Conservation (phyloP, 179 eudicot species). For the Carnegiea gigantea region DNA sequence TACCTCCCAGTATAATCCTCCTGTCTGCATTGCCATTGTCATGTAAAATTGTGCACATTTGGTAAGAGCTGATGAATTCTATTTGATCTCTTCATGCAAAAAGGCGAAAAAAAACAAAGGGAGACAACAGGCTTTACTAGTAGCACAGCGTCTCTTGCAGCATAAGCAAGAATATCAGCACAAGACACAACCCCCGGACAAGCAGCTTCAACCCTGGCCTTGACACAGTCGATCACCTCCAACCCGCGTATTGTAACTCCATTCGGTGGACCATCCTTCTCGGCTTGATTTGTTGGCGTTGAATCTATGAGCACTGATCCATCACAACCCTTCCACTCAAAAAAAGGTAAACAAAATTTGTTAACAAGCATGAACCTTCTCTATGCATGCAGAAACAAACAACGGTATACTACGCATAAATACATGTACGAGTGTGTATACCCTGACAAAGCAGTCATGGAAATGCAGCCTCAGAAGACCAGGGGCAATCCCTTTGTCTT, state of each 20-base stretch:
- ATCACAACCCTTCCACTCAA: slow-evolving; percentile 67
- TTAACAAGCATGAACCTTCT: background rate
- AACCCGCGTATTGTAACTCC: slow-evolving; percentile 62
- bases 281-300: slow-evolving; percentile 58
- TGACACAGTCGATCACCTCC: slow-evolving; percentile 67
- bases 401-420: background rate
- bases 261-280: slow-evolving; percentile 74
- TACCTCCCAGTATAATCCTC: slow-evolving; percentile 64
- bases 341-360: background rate
- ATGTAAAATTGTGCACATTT: background rate
- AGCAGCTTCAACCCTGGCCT: slow-evolving; percentile 55
- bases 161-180: slow-evolving; percentile 86
- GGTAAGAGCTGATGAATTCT: background rate
- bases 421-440: background rate
- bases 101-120: background rate
- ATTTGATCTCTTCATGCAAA: background rate
- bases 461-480: slow-evolving; percentile 45
- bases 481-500: slow-evolving; percentile 38
- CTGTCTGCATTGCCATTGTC: slow-evolving; percentile 36
- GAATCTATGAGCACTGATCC: slow-evolving; percentile 80
- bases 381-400: background rate
- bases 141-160: slow-evolving; percentile 71
- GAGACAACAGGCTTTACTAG: slow-evolving; percentile 42
- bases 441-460: slow-evolving; percentile 50
- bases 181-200: slow-evolving; percentile 73